Base-by-base conservation (phyloP, 2,329 filamentous ascomycete genomes). In the Fusarium stilboides region DNA sequence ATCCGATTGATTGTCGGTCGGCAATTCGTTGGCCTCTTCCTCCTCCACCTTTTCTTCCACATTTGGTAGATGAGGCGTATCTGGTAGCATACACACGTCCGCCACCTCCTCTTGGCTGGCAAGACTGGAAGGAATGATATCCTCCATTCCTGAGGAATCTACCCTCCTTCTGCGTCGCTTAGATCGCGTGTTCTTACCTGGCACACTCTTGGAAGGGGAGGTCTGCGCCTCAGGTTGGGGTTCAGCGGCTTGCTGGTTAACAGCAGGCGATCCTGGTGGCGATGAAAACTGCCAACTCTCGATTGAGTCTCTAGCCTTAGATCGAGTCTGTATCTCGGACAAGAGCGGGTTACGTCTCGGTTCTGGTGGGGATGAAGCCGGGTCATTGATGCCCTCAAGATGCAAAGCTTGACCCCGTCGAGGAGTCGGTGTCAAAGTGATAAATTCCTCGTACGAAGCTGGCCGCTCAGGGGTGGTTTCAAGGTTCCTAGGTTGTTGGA, bases 371-470 rank as follows among this genome's bases (percentile, higher is more conserved):
- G 88, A 90, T 8, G 88, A 90, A 12, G 87, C 85, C 6, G 85
- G 82, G 51, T 88, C 87, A 4, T 82, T 83, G 74, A 84, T 80
- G 47, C 83, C 84, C n/a, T 83, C 79, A 39, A 89, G 78, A 3
- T 80, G 75, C n/a, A 85, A 62, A 6, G 83, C 74, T 66, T 87
- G 85, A 22, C 86, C 86, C 34, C 87, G 85, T 46, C 87, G 81
- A 6, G 87, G 89, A 1, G 89, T 91, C 2, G 89, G 89, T 0
- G 88, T 90, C 8, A 85, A 88, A 20, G 83, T 85, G 34, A 90
- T 81, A 58, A 84, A 85, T n/a, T 87, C 84, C 44, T 86, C 81
- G 57, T 84, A 84, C 2, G 77, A 78, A 8, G 76, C 76, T 43
- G 77, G 75, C 3, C 76, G 81, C 62, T 86, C 82, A 0, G 87